Evolutionary conservation across 2,329 filamentous ascomycete species (phyloP).

Genomic region (Aspergillus eucalypticola): DNA sequence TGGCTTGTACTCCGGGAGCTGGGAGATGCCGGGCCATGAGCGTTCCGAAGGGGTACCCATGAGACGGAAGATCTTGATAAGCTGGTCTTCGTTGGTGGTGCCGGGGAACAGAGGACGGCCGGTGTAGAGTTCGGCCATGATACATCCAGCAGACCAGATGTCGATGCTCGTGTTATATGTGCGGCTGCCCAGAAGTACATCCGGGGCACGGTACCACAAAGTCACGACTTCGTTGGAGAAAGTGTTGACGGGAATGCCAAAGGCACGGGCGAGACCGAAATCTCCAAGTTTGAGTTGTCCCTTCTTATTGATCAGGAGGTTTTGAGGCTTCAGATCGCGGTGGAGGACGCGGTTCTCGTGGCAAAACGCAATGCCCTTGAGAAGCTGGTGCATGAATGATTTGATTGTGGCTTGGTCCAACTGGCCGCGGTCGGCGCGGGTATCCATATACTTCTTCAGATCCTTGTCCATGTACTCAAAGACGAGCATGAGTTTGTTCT

Average conservation of each 20-base stretch:
- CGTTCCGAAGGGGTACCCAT: constrained; percentile 98
- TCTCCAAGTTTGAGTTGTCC: constrained; percentile 90
- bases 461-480: constrained; percentile 99
- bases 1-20: constrained; percentile 96
- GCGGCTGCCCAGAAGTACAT: constrained; percentile 87
- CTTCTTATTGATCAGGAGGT: constrained; percentile 90
- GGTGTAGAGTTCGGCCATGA: constrained; percentile 99
- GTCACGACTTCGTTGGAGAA: constrained; percentile 98
- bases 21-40: constrained; percentile 91
- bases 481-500: constrained; percentile 99
- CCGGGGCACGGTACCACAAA: constrained; percentile 94
- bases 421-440: constrained; percentile 81
- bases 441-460: constrained; percentile 98
- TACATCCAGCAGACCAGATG: constrained; percentile 98
- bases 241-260: constrained; percentile 96
- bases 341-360: constrained; percentile 96
- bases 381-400: constrained; percentile 97
- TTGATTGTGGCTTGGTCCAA: constrained; percentile 91
- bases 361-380: constrained; percentile 95
- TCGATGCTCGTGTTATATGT: constrained; percentile 99
- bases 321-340: constrained; percentile 93
- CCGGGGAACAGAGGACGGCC: constrained; percentile 93
- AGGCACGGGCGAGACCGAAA: constrained; percentile 89
- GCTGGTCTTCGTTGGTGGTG: constrained; percentile 97
- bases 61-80: constrained; percentile 94